Conservation (phyloP, 164 flowering plant species). For the grape (Vitis vinifera) region ASM3070453v1 NC_081809.1:4166501-4167000, state of each 20-base stretch:
- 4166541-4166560: constrained; percentile 94
- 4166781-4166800: constrained; percentile 83
- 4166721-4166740: neutral
- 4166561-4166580: constrained; percentile 82
- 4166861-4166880: constrained; percentile 93
- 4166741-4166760: constrained; percentile 54
- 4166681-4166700: neutral
- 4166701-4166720: neutral
- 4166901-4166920: constrained; percentile 75
- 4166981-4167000: constrained; percentile 94
- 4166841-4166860: constrained; percentile 89
- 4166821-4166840: constrained; percentile 79
- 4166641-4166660: constrained; percentile 50
- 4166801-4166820: constrained; percentile 95
- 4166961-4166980: constrained; percentile 88
- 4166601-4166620: constrained; percentile 86
- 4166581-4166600: constrained; percentile 82
- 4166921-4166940: constrained; percentile 74
- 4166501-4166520: constrained; percentile 83
- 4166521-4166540: constrained; percentile 81
- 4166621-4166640: constrained; percentile 70
- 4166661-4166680: constrained; percentile 33
- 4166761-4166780: constrained; percentile 82
- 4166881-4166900: constrained; percentile 73
- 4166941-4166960: constrained; percentile 57